Percentiles rank a stretch among this genome's conserved stretches.
These are phyloP conservation scores for Maudiozyma pseudohumilis DNA, from an alignment of 805 yeast genomes.

Conservation along the genomic window DNA sequence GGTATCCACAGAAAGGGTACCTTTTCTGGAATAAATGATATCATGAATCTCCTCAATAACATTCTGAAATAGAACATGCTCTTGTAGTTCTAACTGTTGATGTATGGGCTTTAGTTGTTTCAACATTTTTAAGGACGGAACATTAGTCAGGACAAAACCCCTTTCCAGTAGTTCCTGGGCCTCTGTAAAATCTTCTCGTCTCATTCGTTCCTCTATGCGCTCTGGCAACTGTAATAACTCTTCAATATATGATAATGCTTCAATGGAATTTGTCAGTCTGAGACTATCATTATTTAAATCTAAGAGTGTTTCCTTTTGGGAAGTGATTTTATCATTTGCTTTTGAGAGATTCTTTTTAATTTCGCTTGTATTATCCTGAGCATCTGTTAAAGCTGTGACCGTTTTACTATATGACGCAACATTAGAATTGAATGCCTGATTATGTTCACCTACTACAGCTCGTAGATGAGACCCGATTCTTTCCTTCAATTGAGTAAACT, in stretches of 20 bases:
- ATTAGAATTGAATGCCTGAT: slow-evolving; percentile 74
- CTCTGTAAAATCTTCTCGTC: slow-evolving; percentile 57
- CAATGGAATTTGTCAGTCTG: slow-evolving; percentile 58
- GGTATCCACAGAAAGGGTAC: slow-evolving; percentile 7
- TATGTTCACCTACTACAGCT: slow-evolving; percentile 67
- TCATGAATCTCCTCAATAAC: slow-evolving; percentile 68
- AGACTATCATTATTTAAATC: slow-evolving; percentile 58
- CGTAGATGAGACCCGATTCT: slow-evolving; percentile 50
- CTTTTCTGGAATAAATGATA: slow-evolving; percentile 51
- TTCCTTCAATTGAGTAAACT: slow-evolving; percentile 52
- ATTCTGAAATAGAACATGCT: slow-evolving; percentile 53
- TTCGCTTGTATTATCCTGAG: slow-evolving; percentile 46
- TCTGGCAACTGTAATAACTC: slow-evolving; percentile 49
- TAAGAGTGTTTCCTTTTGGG: slow-evolving; percentile 45
- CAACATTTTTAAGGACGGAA: slow-evolving; percentile 47
- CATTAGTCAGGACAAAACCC: slow-evolving; percentile 38
- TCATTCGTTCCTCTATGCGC: slow-evolving; percentile 53
- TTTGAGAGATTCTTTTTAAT: slow-evolving; percentile 40
- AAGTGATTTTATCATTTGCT: slow-evolving; percentile 42
- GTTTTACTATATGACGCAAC: slow-evolving; percentile 77
- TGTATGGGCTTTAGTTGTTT: slow-evolving; percentile 43
- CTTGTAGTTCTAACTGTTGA: slow-evolving; percentile 44
- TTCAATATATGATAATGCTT: slow-evolving; percentile 57
- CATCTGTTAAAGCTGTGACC: slow-evolving; percentile 49
- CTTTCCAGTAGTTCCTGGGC: slow-evolving; percentile 48